Conservation (phyloP, 1,284 basidiomycete species). For the Sporisorium iseilematis-ciliati region DNA sequence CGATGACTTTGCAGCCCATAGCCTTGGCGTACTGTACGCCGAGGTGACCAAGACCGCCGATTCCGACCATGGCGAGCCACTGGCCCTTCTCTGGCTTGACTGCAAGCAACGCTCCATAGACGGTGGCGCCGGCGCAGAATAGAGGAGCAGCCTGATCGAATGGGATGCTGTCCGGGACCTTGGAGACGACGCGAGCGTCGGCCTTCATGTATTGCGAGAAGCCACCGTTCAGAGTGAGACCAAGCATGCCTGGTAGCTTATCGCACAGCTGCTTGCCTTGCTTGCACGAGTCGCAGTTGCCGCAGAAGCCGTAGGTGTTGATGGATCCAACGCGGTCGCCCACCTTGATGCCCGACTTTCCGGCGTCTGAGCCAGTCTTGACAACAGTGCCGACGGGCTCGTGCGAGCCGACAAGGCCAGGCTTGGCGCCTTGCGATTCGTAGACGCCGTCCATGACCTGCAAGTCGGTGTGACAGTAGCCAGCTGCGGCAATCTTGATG, state of each 20-base stretch:
- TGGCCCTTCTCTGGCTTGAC: constrained; percentile 62
- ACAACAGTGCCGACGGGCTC: constrained; percentile 61
- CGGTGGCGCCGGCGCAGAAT: constrained; percentile 71
- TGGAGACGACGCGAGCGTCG: constrained; percentile 59
- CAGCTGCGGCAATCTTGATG: constrained; percentile 56
- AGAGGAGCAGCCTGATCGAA: constrained; percentile 70
- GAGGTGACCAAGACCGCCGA: constrained; percentile 71
- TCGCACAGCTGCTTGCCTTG: constrained; percentile 60
- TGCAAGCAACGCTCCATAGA: constrained; percentile 70
- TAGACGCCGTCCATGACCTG: constrained; percentile 61
- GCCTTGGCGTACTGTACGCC: constrained; percentile 69
- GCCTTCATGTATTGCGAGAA: constrained; percentile 65
- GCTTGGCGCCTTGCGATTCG: constrained; percentile 52
- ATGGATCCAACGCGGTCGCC: constrained; percentile 66
- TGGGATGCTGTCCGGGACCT: constrained; percentile 61
- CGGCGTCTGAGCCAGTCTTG: constrained; percentile 44
- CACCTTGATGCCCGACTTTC: constrained; percentile 51
- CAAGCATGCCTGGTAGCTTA: constrained; percentile 58
- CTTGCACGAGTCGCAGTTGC: constrained; percentile 63
- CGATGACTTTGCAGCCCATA: constrained; percentile 70
- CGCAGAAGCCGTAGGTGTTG: constrained; percentile 64
- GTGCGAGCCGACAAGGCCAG: constrained; percentile 60
- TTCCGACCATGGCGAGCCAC: constrained; percentile 71
- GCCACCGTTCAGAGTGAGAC: constrained; percentile 58
- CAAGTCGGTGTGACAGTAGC: constrained; percentile 62